Conservation (phyloP, 768 basidiomycete genomes). For the Trametes cingulata region DNA sequence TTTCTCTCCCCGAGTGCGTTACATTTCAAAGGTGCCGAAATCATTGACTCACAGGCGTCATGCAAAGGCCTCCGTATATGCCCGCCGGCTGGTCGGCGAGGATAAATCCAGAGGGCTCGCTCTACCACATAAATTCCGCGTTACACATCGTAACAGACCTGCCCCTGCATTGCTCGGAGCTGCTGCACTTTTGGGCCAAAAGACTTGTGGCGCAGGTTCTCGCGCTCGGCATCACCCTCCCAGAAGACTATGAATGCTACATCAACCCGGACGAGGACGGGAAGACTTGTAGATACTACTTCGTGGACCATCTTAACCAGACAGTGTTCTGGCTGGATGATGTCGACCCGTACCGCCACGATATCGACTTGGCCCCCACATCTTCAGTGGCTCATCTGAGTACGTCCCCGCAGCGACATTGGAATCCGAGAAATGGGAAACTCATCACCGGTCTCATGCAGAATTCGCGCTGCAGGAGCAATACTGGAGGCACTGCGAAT, state of each 20-base stretch:
- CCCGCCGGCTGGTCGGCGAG: constrained; percentile 9
- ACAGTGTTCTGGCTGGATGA: constrained; percentile 29
- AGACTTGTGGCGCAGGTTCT: background rate
- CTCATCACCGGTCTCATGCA: background rate
- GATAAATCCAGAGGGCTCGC: constrained; percentile 26
- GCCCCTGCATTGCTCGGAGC: background rate
- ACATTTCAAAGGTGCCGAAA: no score
- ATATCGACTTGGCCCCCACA: constrained; percentile 7
- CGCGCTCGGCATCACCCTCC: background rate
- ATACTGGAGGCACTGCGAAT: constrained; percentile 33
- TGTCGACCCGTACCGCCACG: constrained; percentile 3
- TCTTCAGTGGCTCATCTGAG: constrained; percentile 13
- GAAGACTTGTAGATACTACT: constrained; percentile 24
- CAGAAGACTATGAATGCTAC: constrained; percentile 17
- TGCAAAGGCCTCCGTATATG: background rate
- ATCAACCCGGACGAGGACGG: constrained; percentile 6
- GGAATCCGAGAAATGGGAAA: background rate
- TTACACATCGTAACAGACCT: constrained; percentile 15
- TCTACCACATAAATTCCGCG: constrained; percentile 15
- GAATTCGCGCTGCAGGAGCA: constrained; percentile 25
- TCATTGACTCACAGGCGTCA: no score
- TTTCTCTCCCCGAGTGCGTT: constrained; percentile 1
- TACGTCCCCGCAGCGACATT: constrained; percentile 1
- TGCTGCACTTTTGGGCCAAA: background rate
- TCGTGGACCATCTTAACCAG: constrained; percentile 24